Base-by-base conservation (phyloP, 495 filamentous ascomycete genomes). In the Aspergillus asperescens region DNA sequence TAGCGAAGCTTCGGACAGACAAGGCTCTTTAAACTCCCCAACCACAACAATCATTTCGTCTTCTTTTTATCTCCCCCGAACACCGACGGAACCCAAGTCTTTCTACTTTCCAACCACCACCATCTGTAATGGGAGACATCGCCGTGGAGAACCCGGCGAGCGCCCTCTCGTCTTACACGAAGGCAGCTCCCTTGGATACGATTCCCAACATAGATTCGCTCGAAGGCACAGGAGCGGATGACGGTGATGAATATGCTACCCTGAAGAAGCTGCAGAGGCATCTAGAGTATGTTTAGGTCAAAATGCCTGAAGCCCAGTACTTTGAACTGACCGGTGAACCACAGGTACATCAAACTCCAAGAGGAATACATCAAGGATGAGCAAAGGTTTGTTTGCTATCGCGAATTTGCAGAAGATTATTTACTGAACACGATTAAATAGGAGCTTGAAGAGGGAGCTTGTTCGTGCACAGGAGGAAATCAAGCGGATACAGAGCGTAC, bases 301-400 rank as follows among this genome's bases (percentile, higher is more conserved):
- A 12, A 29, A 35, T 15, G 4, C n/a, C n/a, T 31, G 12, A 29
- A 32, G 18, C n/a, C n/a, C 18, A 18, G 34, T 1, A 23, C 32
- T 44, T n/a, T 5, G 23, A 52, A 59, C 69, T 78, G 58, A 78
- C 65, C 38, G 43, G 38, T 52, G 43, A 41, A 49, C 34, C 32
- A 29, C 39, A 90, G 86, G 68, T 96, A 95, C 72, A 96, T 98
- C 66, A 86, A 95, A 67, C 80, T 98, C 57, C 93, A 98, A 73
- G 93, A 98, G 74, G 94, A 98, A 68, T 98, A 97, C 75, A 98
- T 98, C 81, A 98, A 98, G 76, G 94, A 98, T 80, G 93, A 98
- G 78, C 93, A 98, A 72, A 84, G 90, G 89, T 88, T 80, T 37
- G 68, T 19, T 46, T 22, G 23, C 10, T 15, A 5, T 15, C 38